phyloP scores from a whole-genome alignment of 2,329 filamentous ascomycete species.

The Xylaria sp. region DNA sequence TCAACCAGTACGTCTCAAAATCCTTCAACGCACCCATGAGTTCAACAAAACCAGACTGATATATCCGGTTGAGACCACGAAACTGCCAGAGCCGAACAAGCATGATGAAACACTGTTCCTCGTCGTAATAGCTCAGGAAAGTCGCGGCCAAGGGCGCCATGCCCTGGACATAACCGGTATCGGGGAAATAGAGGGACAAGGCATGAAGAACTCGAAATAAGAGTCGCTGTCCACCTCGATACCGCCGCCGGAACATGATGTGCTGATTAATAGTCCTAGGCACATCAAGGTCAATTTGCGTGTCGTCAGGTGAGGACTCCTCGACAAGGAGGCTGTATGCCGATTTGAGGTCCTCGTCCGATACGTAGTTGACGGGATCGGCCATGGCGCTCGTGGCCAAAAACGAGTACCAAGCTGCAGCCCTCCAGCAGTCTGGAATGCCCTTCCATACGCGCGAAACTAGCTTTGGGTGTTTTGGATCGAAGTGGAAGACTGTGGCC shows the following conservation, averaged over 20 bases:
- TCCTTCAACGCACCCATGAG: slow-evolving; percentile 81
- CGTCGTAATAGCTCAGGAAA: slow-evolving; percentile 92
- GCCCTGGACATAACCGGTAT: slow-evolving; percentile 92
- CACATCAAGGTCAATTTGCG: slow-evolving; percentile 96
- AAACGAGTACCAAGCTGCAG: slow-evolving; percentile 92
- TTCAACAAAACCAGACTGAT: slow-evolving; percentile 76
- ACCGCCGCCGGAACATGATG: slow-evolving; percentile 92
- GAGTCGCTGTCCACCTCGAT: slow-evolving; percentile 84
- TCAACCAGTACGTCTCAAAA: slow-evolving; percentile 80
- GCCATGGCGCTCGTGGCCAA: slow-evolving; percentile 69
- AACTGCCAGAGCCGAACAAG: slow-evolving; percentile 89
- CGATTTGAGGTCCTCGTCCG: slow-evolving; percentile 66
- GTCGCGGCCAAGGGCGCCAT: slow-evolving; percentile 95
- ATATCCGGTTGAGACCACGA: slow-evolving; percentile 78
- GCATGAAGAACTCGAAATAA: slow-evolving; percentile 90
- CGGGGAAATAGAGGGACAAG: slow-evolving; percentile 83
- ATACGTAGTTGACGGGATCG: slow-evolving; percentile 50
- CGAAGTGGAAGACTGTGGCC: slow-evolving; percentile 70
- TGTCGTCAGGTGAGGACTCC: slow-evolving; percentile 76
- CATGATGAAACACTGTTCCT: slow-evolving; percentile 93
- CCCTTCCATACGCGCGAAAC: slow-evolving; percentile 95
- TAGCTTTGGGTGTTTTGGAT: slow-evolving; percentile 74
- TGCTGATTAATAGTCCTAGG: slow-evolving; percentile 91
- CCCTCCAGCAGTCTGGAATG: slow-evolving; percentile 92
- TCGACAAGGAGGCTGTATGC: slow-evolving; percentile 69